Base-by-base conservation (phyloP, 306 rosid genomes). In the Rosa chinensis region DNA sequence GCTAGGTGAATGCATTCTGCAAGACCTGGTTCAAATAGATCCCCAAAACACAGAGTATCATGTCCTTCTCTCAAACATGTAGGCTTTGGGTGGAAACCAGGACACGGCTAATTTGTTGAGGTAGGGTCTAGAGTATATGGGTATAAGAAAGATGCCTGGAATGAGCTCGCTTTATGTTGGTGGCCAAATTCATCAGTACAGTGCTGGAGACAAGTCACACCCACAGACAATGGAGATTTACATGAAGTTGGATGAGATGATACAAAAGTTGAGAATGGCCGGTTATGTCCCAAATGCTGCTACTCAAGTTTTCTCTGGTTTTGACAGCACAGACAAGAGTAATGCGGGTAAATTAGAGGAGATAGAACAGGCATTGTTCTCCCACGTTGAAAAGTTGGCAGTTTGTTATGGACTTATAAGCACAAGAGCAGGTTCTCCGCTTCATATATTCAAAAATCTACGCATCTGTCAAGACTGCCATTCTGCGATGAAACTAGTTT, bases 341-440 rank as follows among this genome's bases (percentile, higher is more conserved):
- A 47, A 67, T 74, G 62, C 68, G 11, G 91, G 80, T 77, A 84
- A 82, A 43, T 20, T 74, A 78, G 97, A 92, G 91, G 97, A 89
- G 84, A 82, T 84, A 43, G 97, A 90, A 66, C 93, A 89, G 79
- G 88, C 86, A 39, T 43, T 90, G 83, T 89, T 92, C 84, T 77
- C 84, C 76, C 95, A 90, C 70, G 89, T 95, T 85, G 97, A 92
- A 86, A 92, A 92, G 82, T 79, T 92, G 16, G 92, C 95, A 50
- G 88, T 90, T 17, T 89, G 92, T 86, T 90, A 89, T 85, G 97
- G 95, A 68, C 91, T 92, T 66, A 80, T 85, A 37, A 86, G 83
- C 84, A 92, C 93, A 48, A 32, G 80, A 79, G 42, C 78, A 5
- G 84, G 93, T 76, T 85, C 91, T 7, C 82, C 93, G 10, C 85